These are phyloP conservation scores for Echria macrotheca DNA, from an alignment of 495 filamentous ascomycete genomes.

Conservation along the genomic window DNA sequence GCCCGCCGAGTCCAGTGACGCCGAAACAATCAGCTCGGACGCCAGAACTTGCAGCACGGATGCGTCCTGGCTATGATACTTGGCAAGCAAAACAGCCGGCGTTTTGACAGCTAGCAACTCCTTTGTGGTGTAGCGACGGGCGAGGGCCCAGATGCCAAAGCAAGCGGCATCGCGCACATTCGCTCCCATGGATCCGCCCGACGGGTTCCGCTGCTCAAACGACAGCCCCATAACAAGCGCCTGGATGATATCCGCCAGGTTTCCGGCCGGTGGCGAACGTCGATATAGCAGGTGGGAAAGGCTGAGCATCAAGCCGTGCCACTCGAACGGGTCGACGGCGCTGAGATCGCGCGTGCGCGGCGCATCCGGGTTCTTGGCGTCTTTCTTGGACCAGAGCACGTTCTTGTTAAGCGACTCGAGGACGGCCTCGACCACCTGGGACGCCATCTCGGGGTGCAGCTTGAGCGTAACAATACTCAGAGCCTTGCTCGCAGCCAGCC, in stretches of 20 bases:
- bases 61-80: slow-evolving; percentile 24
- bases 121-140: slow-evolving; percentile 74
- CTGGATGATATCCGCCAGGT: slow-evolving; percentile 64
- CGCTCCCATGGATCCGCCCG: slow-evolving; percentile 75
- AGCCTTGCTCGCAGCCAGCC: slow-evolving; percentile 87
- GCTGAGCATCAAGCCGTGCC: slow-evolving; percentile 89
- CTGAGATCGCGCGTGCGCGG: slow-evolving; percentile 55
- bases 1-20: slow-evolving; percentile 81
- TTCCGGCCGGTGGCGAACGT: slow-evolving; percentile 59
- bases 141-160: slow-evolving; percentile 91
- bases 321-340: slow-evolving; percentile 70
- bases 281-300: slow-evolving; percentile 80
- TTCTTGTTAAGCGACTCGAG: slow-evolving; percentile 69
- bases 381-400: slow-evolving; percentile 57
- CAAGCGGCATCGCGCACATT: slow-evolving; percentile 96
- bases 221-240: slow-evolving; percentile 66
- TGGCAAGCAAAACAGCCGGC: slow-evolving; percentile 24
- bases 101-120: slow-evolving; percentile 64
- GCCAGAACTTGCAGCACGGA: slow-evolving; percentile 72
- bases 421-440: slow-evolving; percentile 80
- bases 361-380: slow-evolving; percentile 24
- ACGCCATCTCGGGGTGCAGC: slow-evolving; percentile 70
- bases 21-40: slow-evolving; percentile 70
- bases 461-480: slow-evolving; percentile 78
- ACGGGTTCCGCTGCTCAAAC: slow-evolving; percentile 79